These are phyloP conservation scores for Gossypium laxum DNA, from an alignment of 441 rosid species.

Conservation along the genomic window DNA sequence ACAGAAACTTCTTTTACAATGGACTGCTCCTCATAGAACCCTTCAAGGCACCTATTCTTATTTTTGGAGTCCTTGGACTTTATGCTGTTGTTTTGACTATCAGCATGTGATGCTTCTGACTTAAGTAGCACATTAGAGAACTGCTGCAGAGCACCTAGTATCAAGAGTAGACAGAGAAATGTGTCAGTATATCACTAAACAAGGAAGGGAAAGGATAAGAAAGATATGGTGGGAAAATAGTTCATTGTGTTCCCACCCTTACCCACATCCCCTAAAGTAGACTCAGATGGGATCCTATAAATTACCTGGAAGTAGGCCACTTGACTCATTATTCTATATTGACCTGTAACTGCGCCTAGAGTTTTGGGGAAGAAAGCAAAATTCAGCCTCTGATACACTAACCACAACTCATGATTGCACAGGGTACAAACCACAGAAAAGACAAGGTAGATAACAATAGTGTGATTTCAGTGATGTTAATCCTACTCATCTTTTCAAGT, in stretches of 20 bases:
- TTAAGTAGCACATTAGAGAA: constrained; percentile 43
- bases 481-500: background rate
- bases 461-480: constrained; percentile 3
- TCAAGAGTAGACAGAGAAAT: constrained; percentile 14
- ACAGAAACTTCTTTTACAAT: constrained; percentile 42
- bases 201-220: background rate
- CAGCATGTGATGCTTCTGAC: constrained; percentile 30
- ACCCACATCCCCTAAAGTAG: background rate
- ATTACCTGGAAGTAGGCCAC: constrained; percentile 1
- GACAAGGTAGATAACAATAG: background rate
- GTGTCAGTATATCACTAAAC: constrained; percentile 15
- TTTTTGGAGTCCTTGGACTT: constrained; percentile 29
- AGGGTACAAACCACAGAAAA: background rate
- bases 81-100: constrained; percentile 25
- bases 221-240: background rate
- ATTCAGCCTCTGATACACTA: background rate
- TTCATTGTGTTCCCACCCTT: background rate
- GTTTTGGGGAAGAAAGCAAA: background rate
- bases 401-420: background rate
- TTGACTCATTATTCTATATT: background rate
- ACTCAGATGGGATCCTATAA: constrained; percentile 12
- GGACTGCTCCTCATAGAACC: constrained; percentile 68
- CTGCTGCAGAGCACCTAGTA: constrained; percentile 46
- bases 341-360: background rate
- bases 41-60: constrained; percentile 35